phyloP scores from a whole-genome alignment of 2,329 filamentous ascomycete genomes.

The Pseudogymnoascus sp. region DNA sequence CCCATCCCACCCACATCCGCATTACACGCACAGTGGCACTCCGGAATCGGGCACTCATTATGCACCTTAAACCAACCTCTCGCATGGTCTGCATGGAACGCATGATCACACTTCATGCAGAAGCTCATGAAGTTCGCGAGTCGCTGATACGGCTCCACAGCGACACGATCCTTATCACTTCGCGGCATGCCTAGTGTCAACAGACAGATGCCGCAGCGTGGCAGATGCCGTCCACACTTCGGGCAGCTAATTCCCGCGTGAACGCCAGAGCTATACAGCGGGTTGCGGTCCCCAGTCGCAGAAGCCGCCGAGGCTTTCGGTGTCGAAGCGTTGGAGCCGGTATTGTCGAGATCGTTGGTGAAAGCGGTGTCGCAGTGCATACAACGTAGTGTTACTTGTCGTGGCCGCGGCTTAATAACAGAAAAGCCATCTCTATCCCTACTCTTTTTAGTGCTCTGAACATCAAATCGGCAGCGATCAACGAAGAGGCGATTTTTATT shows the following conservation, averaged over 20 bases:
- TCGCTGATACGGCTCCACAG: conserved; percentile 36
- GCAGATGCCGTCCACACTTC: conserved; percentile 60
- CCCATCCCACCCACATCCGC: conserved; percentile 13
- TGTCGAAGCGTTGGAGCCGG: conserved; percentile 20
- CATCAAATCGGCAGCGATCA: conserved; percentile 70
- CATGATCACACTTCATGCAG: conserved; percentile 62
- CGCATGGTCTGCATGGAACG: conserved; percentile 61
- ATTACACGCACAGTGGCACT: conserved; percentile 58
- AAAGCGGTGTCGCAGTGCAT: conserved; percentile 65
- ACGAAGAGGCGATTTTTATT: conserved; percentile 69
- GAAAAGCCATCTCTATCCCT: conserved; percentile 55
- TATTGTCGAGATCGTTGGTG: conserved; percentile 34
- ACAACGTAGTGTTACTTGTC: conserved; percentile 70
- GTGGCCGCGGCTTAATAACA: conserved; percentile 57
- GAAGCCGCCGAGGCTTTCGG: conserved; percentile 16
- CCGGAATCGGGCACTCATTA: conserved; percentile 61
- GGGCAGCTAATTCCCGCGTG: conserved; percentile 59
- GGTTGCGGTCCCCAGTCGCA: conserved; percentile 37
- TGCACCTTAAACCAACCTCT: conserved; percentile 61
- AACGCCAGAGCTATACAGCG: conserved; percentile 52
- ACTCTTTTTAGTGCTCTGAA: conserved; percentile 66
- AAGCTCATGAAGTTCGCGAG: conserved; percentile 59
- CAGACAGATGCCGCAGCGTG: conserved; percentile 61
- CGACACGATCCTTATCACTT: conserved; percentile 48
- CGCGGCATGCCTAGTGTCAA: conserved; percentile 60